Conservation (phyloP, 192 early-diverging fungal species). For the Podila epigama region DNA sequence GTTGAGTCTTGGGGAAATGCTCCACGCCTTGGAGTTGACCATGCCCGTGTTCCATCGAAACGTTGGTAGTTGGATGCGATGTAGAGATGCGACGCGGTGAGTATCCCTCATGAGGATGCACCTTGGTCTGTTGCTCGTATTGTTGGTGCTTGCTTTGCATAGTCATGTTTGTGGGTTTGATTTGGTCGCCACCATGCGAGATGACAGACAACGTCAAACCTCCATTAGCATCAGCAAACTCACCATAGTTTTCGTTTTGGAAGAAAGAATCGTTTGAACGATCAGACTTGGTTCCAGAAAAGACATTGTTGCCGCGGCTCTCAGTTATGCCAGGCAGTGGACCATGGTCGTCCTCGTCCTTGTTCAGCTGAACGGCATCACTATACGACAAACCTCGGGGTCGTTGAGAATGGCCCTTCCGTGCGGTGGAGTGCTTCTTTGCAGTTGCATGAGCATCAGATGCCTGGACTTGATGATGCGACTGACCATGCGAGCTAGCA, state of each 20-base stretch:
- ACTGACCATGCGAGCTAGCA: background rate
- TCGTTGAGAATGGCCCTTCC: too few species aligned
- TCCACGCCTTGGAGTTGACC: background rate
- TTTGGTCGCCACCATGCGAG: background rate
- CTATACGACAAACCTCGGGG: slow-evolving; percentile 29
- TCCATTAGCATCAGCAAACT: background rate
- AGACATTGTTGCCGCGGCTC: background rate
- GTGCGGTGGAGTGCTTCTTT: background rate
- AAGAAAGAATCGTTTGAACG: background rate
- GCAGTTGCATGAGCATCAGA: too few species aligned
- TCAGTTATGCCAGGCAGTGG: slow-evolving; percentile 1
- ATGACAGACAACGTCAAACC: background rate
- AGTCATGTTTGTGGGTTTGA: background rate
- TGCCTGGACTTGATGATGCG: background rate
- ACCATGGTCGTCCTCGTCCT: slow-evolving; percentile 2
- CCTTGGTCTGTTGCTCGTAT: background rate
- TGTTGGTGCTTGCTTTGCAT: background rate
- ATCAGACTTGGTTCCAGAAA: too few species aligned
- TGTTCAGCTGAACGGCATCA: slow-evolving; percentile 2
- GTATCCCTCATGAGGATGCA: background rate
- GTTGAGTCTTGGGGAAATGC: background rate
- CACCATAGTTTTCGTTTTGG: slow-evolving; percentile 2
- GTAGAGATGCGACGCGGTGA: background rate
- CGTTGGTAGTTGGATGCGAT: background rate
- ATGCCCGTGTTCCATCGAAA: background rate